Conservation (phyloP, 805 yeast genomes). For the Candida verbasci region DNA sequence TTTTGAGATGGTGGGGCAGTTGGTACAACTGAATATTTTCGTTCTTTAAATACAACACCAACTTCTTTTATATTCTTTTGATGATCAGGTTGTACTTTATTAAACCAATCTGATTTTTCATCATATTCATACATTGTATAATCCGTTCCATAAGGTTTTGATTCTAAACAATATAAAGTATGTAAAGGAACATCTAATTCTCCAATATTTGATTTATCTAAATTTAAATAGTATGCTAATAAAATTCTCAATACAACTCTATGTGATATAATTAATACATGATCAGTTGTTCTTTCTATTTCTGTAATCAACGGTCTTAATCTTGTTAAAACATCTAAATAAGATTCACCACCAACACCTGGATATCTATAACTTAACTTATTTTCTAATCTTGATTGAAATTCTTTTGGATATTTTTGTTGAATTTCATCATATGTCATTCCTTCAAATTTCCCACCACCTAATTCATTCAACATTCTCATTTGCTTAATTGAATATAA, state of each 20-base stretch:
- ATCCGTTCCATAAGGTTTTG: slow-evolving; percentile 93
- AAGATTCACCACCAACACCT: slow-evolving; percentile 96
- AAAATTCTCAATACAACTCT: slow-evolving; percentile 87
- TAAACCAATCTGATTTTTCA: slow-evolving; percentile 74
- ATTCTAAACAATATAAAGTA: slow-evolving; percentile 83
- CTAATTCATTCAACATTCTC: slow-evolving; percentile 90
- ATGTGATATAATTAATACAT: slow-evolving; percentile 78
- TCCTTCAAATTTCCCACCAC: slow-evolving; percentile 91
- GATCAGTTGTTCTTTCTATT: slow-evolving; percentile 86
- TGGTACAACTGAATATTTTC: slow-evolving; percentile 72
- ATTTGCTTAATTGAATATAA: slow-evolving; percentile 76
- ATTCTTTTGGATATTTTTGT: slow-evolving; percentile 68
- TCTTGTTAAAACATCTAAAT: slow-evolving; percentile 87
- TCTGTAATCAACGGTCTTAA: slow-evolving; percentile 88
- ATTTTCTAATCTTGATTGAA: slow-evolving; percentile 65
- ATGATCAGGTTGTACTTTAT: slow-evolving; percentile 55
- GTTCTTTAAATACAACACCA: slow-evolving; percentile 63
- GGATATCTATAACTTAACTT: slow-evolving; percentile 89
- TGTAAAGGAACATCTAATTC: slow-evolving; percentile 92
- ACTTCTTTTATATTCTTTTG: slow-evolving; percentile 62
- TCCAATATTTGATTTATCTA: slow-evolving; percentile 74
- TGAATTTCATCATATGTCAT: slow-evolving; percentile 88
- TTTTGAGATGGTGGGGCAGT: slow-evolving; percentile 55
- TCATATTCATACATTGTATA: slow-evolving; percentile 88
- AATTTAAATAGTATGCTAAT: slow-evolving; percentile 82